Evolutionary conservation across 192 early-diverging fungal genomes (phyloP), one percentile per base, ranked within the genome.

Genomic region (Coemansia erecta): DNA sequence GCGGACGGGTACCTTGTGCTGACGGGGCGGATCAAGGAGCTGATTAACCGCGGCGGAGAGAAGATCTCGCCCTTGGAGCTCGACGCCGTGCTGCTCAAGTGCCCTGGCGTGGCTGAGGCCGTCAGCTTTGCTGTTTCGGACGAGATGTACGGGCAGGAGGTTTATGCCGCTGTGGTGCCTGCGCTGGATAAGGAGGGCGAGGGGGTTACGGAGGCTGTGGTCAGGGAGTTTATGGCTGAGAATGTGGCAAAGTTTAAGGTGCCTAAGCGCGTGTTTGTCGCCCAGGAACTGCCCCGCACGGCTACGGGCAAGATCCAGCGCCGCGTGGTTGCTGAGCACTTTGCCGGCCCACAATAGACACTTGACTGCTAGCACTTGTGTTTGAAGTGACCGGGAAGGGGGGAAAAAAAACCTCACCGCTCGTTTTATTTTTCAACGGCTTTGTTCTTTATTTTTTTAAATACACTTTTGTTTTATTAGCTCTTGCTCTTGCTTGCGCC

Each of bases 21-120:
- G 54, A 92, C 89, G 3, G 92, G 92, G 2, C 86, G 92, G 42
- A 90, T 90, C 71, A 93, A 94, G 82, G 92, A 93, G 70, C 80
- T 90, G 56, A 94, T 94, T 58, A 94, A 92, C 69, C 88, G 92
- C 46, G 91, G 91, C 35, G 92, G 92, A 22, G 92, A 93, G 68
- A 94, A 90, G 73, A 92, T 94, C 58, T 91, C 88, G n/a, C 92
- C 92, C 3, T 63, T 92, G 15, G 92, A 94, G 68, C 77, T 94
- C 2, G 91, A 93, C 61, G 80, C 79, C 13, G 81, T 84, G 39
- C 72, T 93, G 49, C 79, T 91, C 23, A 77, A 80, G 53, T 87
- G 88, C 42, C 87, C 84, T 13, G 82, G 77, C 44, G 82, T 92
- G 9, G 79, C 80, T 18, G 90, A 93, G 60, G 92, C 88, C 2